phyloP scores from a whole-genome alignment of 306 rosid species.

The Trichosanthes cucumerina region DNA sequence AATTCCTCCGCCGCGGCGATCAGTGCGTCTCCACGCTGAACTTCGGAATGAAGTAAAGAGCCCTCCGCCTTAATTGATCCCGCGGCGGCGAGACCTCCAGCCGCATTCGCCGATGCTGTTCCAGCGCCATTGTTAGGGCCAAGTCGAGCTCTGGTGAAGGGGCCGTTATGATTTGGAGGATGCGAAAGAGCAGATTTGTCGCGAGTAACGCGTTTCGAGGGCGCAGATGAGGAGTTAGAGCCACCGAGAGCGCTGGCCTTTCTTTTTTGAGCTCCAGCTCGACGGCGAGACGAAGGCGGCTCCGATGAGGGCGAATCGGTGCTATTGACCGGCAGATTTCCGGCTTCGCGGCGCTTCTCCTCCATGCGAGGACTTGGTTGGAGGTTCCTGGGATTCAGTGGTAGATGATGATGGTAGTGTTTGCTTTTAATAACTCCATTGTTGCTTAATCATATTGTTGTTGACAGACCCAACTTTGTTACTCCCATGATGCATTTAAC shows the following conservation, averaged over 20 bases:
- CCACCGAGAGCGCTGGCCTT: slow-evolving; percentile 33
- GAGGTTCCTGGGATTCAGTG: background rate
- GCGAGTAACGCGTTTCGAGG: slow-evolving; percentile 74
- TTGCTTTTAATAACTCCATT: background rate
- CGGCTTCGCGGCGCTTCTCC: slow-evolving; percentile 63
- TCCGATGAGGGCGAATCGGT: slow-evolving; percentile 49
- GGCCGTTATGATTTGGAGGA: slow-evolving; percentile 64
- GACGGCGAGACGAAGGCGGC: slow-evolving; percentile 54
- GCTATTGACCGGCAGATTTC: slow-evolving; percentile 24
- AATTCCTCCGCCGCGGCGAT: slow-evolving; percentile 33
- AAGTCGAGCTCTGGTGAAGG: slow-evolving; percentile 83
- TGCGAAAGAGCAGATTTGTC: slow-evolving; percentile 50
- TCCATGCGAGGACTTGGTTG: slow-evolving; percentile 37
- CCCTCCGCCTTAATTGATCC: slow-evolving; percentile 29
- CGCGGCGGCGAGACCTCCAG: slow-evolving; percentile 18
- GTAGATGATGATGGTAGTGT: background rate
- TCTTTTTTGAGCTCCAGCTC: slow-evolving; percentile 65
- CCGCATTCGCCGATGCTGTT: slow-evolving; percentile 7
- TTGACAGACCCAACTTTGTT: background rate
- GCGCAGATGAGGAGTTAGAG: slow-evolving; percentile 42
- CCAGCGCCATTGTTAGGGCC: slow-evolving; percentile 38
- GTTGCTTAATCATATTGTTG: background rate
- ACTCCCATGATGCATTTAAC: background rate
- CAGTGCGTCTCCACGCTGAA: slow-evolving; percentile 19
- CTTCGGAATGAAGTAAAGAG: slow-evolving; percentile 12